These are phyloP conservation scores for Gossypium sturtianum DNA, from an alignment of 345 rosid genomes.

Conservation along the genomic window DNA sequence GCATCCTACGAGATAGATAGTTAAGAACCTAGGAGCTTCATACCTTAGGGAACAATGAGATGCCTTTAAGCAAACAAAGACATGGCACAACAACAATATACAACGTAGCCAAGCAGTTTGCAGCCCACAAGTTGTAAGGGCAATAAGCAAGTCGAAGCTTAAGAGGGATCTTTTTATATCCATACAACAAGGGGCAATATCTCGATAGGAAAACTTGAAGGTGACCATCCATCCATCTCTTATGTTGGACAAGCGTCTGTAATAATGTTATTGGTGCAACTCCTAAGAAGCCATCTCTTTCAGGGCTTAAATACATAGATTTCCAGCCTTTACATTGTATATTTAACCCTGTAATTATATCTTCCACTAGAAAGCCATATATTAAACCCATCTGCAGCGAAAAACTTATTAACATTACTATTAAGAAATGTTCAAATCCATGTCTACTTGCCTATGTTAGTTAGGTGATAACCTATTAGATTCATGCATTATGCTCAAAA, in stretches of 20 bases:
- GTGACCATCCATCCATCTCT: slow-evolving; percentile 3
- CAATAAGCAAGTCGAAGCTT: background rate
- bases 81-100: slow-evolving; percentile 39
- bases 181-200: background rate
- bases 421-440: too few relatives aligned
- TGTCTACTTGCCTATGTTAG: too few relatives aligned
- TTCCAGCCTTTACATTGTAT: slow-evolving; percentile 44
- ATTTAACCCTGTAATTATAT: slow-evolving; percentile 31
- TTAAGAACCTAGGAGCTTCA: background rate
- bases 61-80: slow-evolving; percentile 35
- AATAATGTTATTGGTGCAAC: slow-evolving; percentile 31
- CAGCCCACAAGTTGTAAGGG: slow-evolving; percentile 6
- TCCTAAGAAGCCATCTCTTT: slow-evolving; percentile 37
- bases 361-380: slow-evolving; percentile 38
- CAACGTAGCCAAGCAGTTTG: slow-evolving; percentile 22
- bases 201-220: background rate
- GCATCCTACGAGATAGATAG: background rate
- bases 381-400: background rate
- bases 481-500: too few relatives aligned
- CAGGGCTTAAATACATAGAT: slow-evolving; percentile 27
- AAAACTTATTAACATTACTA: background rate
- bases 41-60: slow-evolving; percentile 38
- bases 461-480: too few relatives aligned
- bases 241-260: background rate
- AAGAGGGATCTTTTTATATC: background rate